Evolutionary conservation across 768 basidiomycete genomes (phyloP).

Genomic region (Leccinellum albellum): DNA sequence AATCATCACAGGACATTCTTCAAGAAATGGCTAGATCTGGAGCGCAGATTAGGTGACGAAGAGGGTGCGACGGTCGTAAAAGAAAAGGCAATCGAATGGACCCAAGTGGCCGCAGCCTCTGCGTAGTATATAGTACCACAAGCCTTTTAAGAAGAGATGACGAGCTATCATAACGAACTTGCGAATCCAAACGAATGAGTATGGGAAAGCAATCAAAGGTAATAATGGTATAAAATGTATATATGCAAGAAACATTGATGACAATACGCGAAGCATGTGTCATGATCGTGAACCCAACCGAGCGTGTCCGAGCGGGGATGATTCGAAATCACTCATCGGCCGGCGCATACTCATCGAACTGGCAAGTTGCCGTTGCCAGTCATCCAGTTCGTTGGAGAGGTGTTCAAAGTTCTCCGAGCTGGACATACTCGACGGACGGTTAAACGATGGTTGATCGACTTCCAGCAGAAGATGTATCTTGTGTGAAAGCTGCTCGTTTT

Average conservation of each 20-base stretch:
- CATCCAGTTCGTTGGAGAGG: conserved; percentile 77
- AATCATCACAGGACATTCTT: conserved; percentile 69
- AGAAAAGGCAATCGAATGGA: conserved; percentile 89
- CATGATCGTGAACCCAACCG: conserved; percentile 58
- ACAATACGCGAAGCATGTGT: conserved; percentile 19
- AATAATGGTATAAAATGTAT: conserved; percentile 36
- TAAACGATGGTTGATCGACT: conserved; percentile 75
- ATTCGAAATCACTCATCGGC: conserved; percentile 69
- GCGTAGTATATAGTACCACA: conserved; percentile 14
- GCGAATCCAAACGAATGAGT: conserved; percentile 56
- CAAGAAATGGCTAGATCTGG: conserved; percentile 95
- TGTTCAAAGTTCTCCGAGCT: conserved; percentile 85
- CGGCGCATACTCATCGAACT: conserved; percentile 74
- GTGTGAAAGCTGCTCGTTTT: conserved; percentile 87
- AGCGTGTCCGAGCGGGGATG: conserved; percentile 49
- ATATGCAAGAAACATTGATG: conserved; percentile 28
- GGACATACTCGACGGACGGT: conserved; percentile 66
- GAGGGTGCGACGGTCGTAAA: conserved; percentile 80
- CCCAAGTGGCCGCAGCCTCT: conserved; percentile 48
- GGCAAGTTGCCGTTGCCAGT: conserved; percentile 82
- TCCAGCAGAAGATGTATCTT: conserved; percentile 88
- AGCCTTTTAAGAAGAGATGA: conserved; percentile 29
- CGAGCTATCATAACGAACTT: conserved; percentile 35
- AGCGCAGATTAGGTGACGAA: conserved; percentile 82
- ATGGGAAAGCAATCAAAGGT: conserved; percentile 32